Conservation (phyloP, 2,329 filamentous ascomycete genomes). For the Fusarium mexicanum region DNA sequence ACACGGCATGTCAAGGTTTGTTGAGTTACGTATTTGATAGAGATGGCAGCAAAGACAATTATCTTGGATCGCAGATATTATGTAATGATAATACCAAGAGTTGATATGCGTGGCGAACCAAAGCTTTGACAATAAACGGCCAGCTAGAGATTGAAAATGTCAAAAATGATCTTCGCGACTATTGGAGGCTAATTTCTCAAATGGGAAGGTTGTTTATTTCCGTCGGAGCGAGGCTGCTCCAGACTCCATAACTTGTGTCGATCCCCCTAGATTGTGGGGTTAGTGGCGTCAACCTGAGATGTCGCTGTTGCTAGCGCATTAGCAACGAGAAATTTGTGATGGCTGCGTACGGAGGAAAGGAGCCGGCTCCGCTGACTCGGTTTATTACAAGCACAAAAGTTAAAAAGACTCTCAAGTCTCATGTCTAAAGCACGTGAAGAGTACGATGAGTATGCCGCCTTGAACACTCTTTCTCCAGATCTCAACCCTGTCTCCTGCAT, state of each 20-base stretch:
- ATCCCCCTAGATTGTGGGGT: background rate
- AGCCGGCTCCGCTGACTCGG: background rate
- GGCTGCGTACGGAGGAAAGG: background rate
- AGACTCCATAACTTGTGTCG: background rate
- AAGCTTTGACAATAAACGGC: background rate
- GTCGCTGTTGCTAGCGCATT: background rate
- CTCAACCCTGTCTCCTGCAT: background rate
- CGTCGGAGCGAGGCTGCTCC: background rate
- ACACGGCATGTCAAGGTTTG: background rate
- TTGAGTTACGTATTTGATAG: background rate
- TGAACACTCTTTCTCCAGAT: background rate
- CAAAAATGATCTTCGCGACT: background rate
- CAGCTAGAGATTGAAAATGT: background rate
- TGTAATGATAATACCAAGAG: background rate
- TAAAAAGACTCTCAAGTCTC: background rate
- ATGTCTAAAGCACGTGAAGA: background rate
- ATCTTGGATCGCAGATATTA: background rate
- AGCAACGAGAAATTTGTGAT: background rate
- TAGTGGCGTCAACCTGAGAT: background rate
- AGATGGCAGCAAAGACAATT: background rate
- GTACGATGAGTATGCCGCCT: fast-evolving
- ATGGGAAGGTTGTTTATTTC: background rate
- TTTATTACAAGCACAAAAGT: background rate
- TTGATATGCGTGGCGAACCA: background rate
- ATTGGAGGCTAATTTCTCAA: background rate